Conservation (phyloP, 2,329 filamentous ascomycete species). For the Colletotrichum trifolii region DNA sequence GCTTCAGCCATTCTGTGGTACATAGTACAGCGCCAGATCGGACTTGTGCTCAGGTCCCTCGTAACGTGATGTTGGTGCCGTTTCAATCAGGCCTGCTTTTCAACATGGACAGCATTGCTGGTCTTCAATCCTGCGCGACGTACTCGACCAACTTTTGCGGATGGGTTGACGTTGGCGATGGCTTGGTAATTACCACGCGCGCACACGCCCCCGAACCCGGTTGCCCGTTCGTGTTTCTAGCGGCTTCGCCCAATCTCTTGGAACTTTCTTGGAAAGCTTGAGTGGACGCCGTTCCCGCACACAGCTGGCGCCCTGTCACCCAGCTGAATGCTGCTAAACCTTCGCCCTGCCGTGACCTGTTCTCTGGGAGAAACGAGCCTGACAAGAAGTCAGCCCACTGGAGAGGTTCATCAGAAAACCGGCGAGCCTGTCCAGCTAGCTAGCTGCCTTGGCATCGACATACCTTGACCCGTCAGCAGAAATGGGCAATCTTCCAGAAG, state of each 20-base stretch:
- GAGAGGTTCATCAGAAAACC: neutral
- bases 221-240: slow-evolving; percentile 30
- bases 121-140: too few relatives aligned
- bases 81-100: neutral
- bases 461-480: neutral
- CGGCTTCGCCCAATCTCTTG: slow-evolving; percentile 37
- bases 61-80: neutral
- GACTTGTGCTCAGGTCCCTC: slow-evolving; percentile 13
- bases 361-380: neutral
- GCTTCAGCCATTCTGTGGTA: neutral
- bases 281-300: slow-evolving; percentile 37
- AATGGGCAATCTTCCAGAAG: slow-evolving; percentile 32
- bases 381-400: neutral
- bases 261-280: slow-evolving; percentile 38
- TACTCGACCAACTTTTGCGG: too few relatives aligned
- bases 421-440: neutral
- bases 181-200: neutral
- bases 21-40: neutral
- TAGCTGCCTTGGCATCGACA: slow-evolving; percentile 3
- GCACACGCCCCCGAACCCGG: slow-evolving; percentile 20
- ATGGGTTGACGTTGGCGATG: too few relatives aligned
- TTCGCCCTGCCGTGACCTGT: slow-evolving; percentile 16
- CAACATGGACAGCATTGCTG: neutral
- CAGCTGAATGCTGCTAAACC: slow-evolving; percentile 26
- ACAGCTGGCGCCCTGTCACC: slow-evolving; percentile 29